Evolutionary conservation across 2,329 filamentous ascomycete genomes (phyloP).

Genomic region (Conoideocrella luteorostrata): DNA sequence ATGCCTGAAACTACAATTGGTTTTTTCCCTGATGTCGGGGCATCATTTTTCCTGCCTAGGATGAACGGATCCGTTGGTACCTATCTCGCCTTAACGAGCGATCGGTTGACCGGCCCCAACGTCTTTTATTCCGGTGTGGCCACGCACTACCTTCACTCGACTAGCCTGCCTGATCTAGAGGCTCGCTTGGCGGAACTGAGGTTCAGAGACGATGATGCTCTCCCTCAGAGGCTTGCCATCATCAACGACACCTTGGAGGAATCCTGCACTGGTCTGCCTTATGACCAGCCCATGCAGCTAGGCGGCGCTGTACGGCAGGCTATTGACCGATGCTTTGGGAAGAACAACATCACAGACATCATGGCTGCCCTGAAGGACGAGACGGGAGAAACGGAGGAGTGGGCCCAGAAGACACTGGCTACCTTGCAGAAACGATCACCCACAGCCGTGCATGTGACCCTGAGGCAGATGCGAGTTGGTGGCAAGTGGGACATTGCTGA

Average conservation of each 20-base stretch:
- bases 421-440: slow-evolving; percentile 77
- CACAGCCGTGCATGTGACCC: slow-evolving; percentile 76
- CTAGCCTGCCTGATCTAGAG: slow-evolving; percentile 73
- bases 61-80: slow-evolving; percentile 83
- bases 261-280: slow-evolving; percentile 78
- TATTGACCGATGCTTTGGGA: slow-evolving; percentile 77
- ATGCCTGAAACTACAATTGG: slow-evolving; percentile 99
- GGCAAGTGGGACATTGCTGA: slow-evolving; percentile 72
- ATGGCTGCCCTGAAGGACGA: slow-evolving; percentile 57
- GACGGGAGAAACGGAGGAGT: slow-evolving; percentile 50
- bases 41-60: slow-evolving; percentile 88
- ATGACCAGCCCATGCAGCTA: slow-evolving; percentile 61
- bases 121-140: slow-evolving; percentile 87
- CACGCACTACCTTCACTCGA: slow-evolving; percentile 94
- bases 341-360: slow-evolving; percentile 63
- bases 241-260: slow-evolving; percentile 90
- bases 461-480: slow-evolving; percentile 75
- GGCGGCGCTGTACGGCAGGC: slow-evolving; percentile 65
- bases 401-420: slow-evolving; percentile 71
- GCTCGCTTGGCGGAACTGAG: slow-evolving; percentile 79
- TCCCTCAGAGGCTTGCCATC: slow-evolving; percentile 57
- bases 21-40: slow-evolving; percentile 97
- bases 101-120: slow-evolving; percentile 73
- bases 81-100: slow-evolving; percentile 88
- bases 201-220: slow-evolving; percentile 70